A percentile compares a stretch with the other conserved stretches of the same genome.
phyloP scores from a whole-genome alignment of 768 basidiomycete genomes.

The Mrakia blollopis region DNA sequence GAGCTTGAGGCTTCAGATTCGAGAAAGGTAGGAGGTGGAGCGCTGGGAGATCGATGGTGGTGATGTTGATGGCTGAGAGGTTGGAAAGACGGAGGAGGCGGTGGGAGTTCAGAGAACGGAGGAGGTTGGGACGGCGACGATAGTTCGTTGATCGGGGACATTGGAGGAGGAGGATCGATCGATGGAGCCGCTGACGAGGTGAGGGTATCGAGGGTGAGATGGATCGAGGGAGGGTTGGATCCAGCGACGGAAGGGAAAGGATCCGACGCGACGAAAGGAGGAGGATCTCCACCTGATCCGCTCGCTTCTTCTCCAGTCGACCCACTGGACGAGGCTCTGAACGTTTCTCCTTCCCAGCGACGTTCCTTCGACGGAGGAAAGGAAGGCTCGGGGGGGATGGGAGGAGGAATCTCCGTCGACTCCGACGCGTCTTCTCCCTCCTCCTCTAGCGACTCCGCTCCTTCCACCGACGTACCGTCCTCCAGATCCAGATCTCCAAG shows the following conservation, averaged over 20 bases:
- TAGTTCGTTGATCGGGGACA: neutral
- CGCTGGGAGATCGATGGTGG: neutral
- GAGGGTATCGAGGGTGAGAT: neutral
- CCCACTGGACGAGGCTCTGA: constrained; percentile 5
- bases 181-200: neutral
- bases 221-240: neutral
- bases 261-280: constrained; percentile 19
- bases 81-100: neutral
- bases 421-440: neutral
- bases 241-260: constrained; percentile 1
- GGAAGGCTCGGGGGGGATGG: neutral
- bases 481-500: constrained; percentile 22
- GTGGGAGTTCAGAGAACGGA: constrained; percentile 29
- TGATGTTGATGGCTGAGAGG: neutral
- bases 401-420: neutral
- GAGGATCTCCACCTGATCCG: constrained; percentile 19
- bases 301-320: neutral
- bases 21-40: constrained; percentile 19
- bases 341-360: constrained; percentile 18
- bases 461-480: neutral
- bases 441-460: neutral
- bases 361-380: constrained; percentile 22
- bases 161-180: neutral
- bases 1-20: constrained; percentile 6
- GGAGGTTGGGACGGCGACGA: constrained; percentile 21